These are phyloP conservation scores for Haplosporangium sp. DNA, from an alignment of 371 early-diverging fungal genomes.

Conservation along the genomic window DNA sequence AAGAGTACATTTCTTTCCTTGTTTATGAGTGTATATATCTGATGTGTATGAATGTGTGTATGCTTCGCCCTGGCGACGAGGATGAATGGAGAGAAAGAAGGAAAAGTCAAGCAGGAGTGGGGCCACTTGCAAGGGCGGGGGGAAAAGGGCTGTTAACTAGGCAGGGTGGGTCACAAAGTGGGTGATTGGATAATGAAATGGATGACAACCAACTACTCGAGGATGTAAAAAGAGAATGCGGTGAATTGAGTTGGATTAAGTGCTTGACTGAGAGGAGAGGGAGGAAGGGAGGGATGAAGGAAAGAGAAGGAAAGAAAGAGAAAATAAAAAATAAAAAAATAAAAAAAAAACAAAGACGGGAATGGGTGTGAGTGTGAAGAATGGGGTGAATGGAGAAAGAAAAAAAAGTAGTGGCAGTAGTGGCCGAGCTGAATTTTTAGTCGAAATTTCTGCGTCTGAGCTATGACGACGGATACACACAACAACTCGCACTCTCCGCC, in stretches of 20 bases:
- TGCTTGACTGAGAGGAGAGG: neutral
- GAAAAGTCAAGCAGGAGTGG: neutral
- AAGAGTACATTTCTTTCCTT: slow-evolving; percentile 50
- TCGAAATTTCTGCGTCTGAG: too few species aligned
- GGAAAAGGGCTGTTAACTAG: neutral
- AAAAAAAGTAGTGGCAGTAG: neutral
- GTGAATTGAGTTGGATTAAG: too few species aligned
- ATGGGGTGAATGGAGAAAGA: neutral
- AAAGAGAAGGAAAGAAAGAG: neutral
- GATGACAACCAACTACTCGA: too few species aligned
- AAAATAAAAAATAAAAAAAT: slow-evolving; percentile 1
- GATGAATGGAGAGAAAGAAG: neutral
- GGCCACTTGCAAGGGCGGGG: neutral
- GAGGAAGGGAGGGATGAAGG: neutral
- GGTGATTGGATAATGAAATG: too few species aligned
- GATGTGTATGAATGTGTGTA: neutral
- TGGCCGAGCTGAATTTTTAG: too few species aligned
- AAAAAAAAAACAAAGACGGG: slow-evolving; percentile 1
- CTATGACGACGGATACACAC: too few species aligned
- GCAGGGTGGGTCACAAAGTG: too few species aligned
- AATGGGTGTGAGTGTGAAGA: too few species aligned
- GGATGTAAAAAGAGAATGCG: too few species aligned
- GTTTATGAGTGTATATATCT: neutral
- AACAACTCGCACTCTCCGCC: too few species aligned
- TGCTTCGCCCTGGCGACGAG: neutral